Conservation (phyloP, 345 rosid species). For the Xanthoceras sorbifolium region DNA sequence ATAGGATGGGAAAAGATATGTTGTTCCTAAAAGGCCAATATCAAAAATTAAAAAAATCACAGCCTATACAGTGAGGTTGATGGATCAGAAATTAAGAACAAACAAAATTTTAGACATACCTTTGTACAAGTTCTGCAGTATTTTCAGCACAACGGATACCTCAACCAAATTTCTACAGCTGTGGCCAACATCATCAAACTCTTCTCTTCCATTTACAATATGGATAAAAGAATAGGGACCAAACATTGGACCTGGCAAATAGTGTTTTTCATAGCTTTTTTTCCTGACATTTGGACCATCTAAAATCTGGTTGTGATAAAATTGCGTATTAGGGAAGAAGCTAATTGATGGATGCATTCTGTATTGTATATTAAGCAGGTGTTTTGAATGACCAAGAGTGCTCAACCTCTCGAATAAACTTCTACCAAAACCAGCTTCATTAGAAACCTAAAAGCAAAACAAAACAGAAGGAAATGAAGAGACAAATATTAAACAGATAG, state of each 20-base stretch:
- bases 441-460: slow-evolving; percentile 32
- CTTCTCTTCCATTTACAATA: slow-evolving; percentile 40
- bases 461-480: not conserved
- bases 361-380: slow-evolving; percentile 58
- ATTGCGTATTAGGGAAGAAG: slow-evolving; percentile 48
- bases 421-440: slow-evolving; percentile 48
- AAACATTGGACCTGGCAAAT: slow-evolving; percentile 45
- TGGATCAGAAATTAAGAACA: no score
- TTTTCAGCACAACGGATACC: slow-evolving; percentile 36
- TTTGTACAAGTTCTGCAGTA: slow-evolving; percentile 34
- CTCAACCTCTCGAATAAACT: slow-evolving; percentile 71
- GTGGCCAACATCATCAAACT: slow-evolving; percentile 14
- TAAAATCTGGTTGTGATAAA: slow-evolving; percentile 44
- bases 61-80: no score
- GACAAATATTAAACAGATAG: not conserved
- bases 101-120: no score
- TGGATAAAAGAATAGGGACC: slow-evolving; percentile 56
- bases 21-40: no score
- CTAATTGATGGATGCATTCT: slow-evolving; percentile 83
- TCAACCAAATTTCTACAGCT: slow-evolving; percentile 45
- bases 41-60: no score
- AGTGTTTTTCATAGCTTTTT: slow-evolving; percentile 26
- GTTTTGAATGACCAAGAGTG: slow-evolving; percentile 42
- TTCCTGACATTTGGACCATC: slow-evolving; percentile 50
- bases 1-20: no score